Conservation (phyloP, 2,329 filamentous ascomycete genomes). For the Monosporascus sp. region DNA sequence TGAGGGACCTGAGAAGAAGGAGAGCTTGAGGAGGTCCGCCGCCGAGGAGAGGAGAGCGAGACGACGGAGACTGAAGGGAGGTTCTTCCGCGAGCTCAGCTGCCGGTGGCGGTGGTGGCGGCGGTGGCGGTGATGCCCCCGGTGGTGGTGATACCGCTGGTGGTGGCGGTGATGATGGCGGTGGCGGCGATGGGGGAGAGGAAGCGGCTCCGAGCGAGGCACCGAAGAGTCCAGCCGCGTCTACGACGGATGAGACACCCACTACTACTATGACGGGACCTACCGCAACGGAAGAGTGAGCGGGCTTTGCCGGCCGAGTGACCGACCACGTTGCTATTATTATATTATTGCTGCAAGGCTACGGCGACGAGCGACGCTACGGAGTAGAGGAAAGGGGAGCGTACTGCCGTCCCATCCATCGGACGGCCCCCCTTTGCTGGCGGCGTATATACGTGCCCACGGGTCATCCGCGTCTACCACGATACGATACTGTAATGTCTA, state of each 20-base stretch:
- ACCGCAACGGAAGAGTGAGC: not conserved
- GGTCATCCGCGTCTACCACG: not conserved
- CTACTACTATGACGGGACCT: not conserved
- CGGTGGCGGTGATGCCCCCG: not conserved
- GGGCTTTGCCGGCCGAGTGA: not conserved
- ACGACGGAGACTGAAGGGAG: constrained; percentile 27
- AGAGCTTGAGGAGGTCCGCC: constrained; percentile 56
- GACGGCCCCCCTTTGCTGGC: not conserved
- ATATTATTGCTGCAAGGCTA: not conserved
- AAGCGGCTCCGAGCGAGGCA: not conserved
- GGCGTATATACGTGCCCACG: not conserved
- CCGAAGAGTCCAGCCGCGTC: not conserved
- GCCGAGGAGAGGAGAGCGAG: constrained; percentile 29
- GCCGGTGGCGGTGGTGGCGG: not conserved
- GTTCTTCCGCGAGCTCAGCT: constrained; percentile 15
- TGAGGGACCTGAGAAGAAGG: constrained; percentile 51
- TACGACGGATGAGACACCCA: not conserved
- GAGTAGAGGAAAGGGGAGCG: not conserved
- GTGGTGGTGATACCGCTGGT: no score
- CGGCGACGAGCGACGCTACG: not conserved
- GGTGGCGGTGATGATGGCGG: not conserved
- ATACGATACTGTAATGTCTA: not conserved
- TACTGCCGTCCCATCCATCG: not conserved
- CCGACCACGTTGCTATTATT: not conserved
- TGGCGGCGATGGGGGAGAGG: not conserved